phyloP scores from a whole-genome alignment of 768 basidiomycete genomes.

The Pleurotus pulmonarius region DNA sequence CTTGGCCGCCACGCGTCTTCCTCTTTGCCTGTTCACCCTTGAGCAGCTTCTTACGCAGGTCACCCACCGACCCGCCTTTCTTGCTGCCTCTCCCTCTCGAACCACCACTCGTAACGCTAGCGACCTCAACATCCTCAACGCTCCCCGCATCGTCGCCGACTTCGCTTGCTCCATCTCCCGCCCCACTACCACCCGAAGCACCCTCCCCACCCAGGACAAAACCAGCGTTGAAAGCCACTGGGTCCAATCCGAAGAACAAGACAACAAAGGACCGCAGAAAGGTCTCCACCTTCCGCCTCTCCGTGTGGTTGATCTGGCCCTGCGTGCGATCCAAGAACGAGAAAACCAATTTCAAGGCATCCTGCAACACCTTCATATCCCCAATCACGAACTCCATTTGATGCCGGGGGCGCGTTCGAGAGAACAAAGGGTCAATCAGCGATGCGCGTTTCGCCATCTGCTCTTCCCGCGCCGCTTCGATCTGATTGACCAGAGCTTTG shows the following conservation, averaged over 20 bases:
- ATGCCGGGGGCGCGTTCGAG: conserved; percentile 63
- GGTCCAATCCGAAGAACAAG: conserved; percentile 73
- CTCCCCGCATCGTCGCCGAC: conserved; percentile 46
- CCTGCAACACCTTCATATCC: conserved; percentile 77
- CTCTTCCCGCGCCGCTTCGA: conserved; percentile 81
- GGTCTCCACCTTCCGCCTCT: conserved; percentile 79
- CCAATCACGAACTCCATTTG: conserved; percentile 80
- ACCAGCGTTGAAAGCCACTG: conserved; percentile 63
- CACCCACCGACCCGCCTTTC: conserved; percentile 34
- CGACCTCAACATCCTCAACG: conserved; percentile 29
- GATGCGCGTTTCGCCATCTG: conserved; percentile 74
- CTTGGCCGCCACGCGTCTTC: conserved; percentile 44
- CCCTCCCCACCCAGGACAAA: conserved; percentile 59
- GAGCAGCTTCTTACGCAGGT: conserved; percentile 74
- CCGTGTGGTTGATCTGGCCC: conserved; percentile 63
- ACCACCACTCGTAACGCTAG: conserved; percentile 37
- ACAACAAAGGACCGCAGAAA: conserved; percentile 77
- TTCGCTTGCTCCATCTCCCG: conserved; percentile 42
- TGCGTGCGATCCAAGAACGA: conserved; percentile 89
- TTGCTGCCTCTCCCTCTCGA: conserved; percentile 13
- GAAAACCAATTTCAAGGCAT: conserved; percentile 83
- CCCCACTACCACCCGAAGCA: conserved; percentile 5
- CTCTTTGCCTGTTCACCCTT: conserved; percentile 83
- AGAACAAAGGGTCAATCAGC: conserved; percentile 48
- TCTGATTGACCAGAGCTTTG: conserved; percentile 78